phyloP scores from a whole-genome alignment of 768 basidiomycete species.

The Macrolepiota fuliginosa region DNA sequence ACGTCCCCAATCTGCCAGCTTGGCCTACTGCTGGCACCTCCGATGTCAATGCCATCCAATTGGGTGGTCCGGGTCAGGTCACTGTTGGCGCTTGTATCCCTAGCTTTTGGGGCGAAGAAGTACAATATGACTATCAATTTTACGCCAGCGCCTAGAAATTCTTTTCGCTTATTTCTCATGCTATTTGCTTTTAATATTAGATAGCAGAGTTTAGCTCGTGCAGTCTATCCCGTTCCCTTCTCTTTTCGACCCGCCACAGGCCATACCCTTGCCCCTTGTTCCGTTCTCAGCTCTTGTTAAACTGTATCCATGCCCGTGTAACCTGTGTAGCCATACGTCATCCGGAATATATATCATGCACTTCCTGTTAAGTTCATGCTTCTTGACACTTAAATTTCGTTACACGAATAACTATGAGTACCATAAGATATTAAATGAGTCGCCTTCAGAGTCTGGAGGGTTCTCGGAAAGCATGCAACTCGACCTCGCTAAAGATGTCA shows the following conservation, averaged over 20 bases:
- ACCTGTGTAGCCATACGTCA: neutral
- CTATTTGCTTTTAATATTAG: conserved; percentile 18
- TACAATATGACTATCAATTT: conserved; percentile 73
- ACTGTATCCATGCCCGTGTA: conserved; percentile 4
- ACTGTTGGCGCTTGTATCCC: conserved; percentile 59
- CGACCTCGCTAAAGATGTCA: conserved; percentile 58
- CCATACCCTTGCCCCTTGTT: neutral
- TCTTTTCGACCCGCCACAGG: neutral
- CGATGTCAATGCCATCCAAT: conserved; percentile 53
- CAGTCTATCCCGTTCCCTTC: neutral
- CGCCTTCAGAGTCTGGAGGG: conserved; percentile 28
- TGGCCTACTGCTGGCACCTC: conserved; percentile 56
- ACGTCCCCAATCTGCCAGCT: conserved; percentile 41
- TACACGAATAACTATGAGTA: too few relatives aligned
- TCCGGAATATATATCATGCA: neutral
- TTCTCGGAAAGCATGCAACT: conserved; percentile 26
- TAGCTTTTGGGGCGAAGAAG: conserved; percentile 63
- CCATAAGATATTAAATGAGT: neutral
- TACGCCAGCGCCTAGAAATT: conserved; percentile 33
- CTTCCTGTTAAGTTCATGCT: too few relatives aligned
- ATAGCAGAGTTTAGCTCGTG: conserved; percentile 12
- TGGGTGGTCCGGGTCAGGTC: conserved; percentile 57
- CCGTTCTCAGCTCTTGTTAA: neutral
- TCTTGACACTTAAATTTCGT: too few relatives aligned
- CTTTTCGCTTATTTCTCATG: neutral